Conservation (phyloP, 2,329 filamentous ascomycete genomes). For the Arthroderma sp. region DNA sequence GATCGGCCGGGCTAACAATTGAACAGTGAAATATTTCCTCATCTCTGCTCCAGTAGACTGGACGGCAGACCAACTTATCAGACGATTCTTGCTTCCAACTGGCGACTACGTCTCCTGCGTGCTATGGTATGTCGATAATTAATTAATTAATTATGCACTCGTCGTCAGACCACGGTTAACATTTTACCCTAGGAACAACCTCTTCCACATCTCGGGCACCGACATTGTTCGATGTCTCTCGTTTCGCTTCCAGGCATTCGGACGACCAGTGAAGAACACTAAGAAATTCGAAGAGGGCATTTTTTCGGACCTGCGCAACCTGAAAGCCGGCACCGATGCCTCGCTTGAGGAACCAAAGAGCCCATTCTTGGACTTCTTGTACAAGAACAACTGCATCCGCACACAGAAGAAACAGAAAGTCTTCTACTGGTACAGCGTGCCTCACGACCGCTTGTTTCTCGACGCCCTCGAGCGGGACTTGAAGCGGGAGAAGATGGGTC, state of each 20-base stretch:
- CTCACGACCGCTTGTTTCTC: slow-evolving; percentile 91
- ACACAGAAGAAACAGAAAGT: slow-evolving; percentile 99
- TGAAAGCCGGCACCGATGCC: slow-evolving; percentile 96
- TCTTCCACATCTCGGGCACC: slow-evolving; percentile 98
- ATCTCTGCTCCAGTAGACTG: slow-evolving; percentile 97
- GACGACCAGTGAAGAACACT: slow-evolving; percentile 95
- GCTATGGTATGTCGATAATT: slow-evolving; percentile 57
- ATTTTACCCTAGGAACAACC: slow-evolving; percentile 60
- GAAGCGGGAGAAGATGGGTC: slow-evolving; percentile 98
- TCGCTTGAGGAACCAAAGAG: slow-evolving; percentile 98
- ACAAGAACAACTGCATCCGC: slow-evolving; percentile 99
- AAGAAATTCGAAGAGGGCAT: slow-evolving; percentile 99
- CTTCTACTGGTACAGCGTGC: slow-evolving; percentile 99
- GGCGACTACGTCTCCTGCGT: slow-evolving; percentile 99
- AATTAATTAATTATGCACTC: background rate
- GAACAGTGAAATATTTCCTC: slow-evolving; percentile 93
- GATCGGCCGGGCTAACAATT: background rate
- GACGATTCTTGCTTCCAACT: slow-evolving; percentile 86
- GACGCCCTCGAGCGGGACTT: slow-evolving; percentile 93
- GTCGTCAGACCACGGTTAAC: background rate
- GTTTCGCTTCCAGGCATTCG: slow-evolving; percentile 97
- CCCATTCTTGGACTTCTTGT: slow-evolving; percentile 93
- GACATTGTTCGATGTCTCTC: slow-evolving; percentile 97
- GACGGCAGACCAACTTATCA: slow-evolving; percentile 92
- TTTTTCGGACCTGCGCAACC: slow-evolving; percentile 94